Conservation (phyloP, 2,329 filamentous ascomycete genomes). For the Colletotrichum orbiculare region DNA sequence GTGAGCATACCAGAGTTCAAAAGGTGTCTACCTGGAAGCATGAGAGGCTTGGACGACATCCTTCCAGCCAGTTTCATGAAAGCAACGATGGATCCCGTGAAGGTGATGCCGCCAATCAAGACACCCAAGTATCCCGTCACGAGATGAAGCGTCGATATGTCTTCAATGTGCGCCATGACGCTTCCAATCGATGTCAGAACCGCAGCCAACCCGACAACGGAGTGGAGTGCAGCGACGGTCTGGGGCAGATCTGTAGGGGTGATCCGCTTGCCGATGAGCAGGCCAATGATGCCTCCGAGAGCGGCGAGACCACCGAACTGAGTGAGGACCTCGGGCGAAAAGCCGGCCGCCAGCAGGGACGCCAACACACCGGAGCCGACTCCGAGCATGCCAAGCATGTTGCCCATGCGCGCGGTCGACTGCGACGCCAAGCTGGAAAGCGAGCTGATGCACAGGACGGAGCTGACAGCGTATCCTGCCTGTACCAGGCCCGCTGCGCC, state of each 20-base stretch:
- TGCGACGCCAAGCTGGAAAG: slow-evolving; percentile 86
- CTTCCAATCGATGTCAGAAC: slow-evolving; percentile 90
- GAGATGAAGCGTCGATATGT: slow-evolving; percentile 82
- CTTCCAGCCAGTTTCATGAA: slow-evolving; percentile 87
- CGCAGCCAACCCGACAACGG: slow-evolving; percentile 88
- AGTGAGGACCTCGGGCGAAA: slow-evolving; percentile 79
- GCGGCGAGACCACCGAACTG: slow-evolving; percentile 84
- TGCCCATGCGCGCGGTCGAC: slow-evolving; percentile 84
- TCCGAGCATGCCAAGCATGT: slow-evolving; percentile 87
- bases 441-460: slow-evolving; percentile 85
- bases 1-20: slow-evolving; percentile 81
- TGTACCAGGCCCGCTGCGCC: slow-evolving; percentile 87
- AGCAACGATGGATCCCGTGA: slow-evolving; percentile 90
- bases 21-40: slow-evolving; percentile 78
- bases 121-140: slow-evolving; percentile 89
- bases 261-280: slow-evolving; percentile 85
- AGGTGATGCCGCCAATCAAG: slow-evolving; percentile 87
- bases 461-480: slow-evolving; percentile 87
- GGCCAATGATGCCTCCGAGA: slow-evolving; percentile 74
- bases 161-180: slow-evolving; percentile 66
- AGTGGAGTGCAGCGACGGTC: slow-evolving; percentile 89
- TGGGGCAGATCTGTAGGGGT: slow-evolving; percentile 90
- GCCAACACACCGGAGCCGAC: slow-evolving; percentile 86
- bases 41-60: slow-evolving; percentile 82
- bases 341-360: slow-evolving; percentile 83